Base-by-base conservation (phyloP, 2,329 filamentous ascomycete species). In the Rhynchosporium agropyri region DNA sequence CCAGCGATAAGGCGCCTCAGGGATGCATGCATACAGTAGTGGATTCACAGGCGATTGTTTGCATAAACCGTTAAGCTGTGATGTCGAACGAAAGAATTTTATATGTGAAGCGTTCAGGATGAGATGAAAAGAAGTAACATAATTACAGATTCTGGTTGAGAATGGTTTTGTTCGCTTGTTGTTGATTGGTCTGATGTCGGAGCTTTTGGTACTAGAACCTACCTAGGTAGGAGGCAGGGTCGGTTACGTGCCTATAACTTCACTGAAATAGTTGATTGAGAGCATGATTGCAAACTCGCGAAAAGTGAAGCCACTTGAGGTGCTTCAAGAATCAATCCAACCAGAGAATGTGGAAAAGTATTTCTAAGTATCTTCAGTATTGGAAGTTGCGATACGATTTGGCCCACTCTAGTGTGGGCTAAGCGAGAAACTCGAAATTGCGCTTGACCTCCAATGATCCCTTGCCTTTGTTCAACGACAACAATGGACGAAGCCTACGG, bases 1-100 rank as follows among this genome's bases (percentile, higher is more conserved):
- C 53, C 26, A 61, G 28, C 48, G 60, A 62, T 62, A 58, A 63
- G 29, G 13, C 40, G 33, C 49, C 48, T 54, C 38, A 33, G 36
- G 28, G 10, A 36, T 10, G 33, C 6, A 33, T 12, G 40, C 12
- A 26, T 26, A 46, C 42, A 51, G 26, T 60, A 46, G 58, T 54
- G 58, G 49, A 40, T 48, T 54, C n/a, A 46, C 28, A 40, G 20
- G 40, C 49, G 58, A 38, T 20, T 45, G 42, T 46, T 5, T 38
- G n/a, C 49, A 54, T n/a, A 57, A 10, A 9, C 10, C 40, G 26
- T 12, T 45, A 13, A 7, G n/a, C 15, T 57, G 40, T 45, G 28
- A 20, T 29, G 10, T 57, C 28, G 31, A 55, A 45, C 4, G 40
- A 20, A 38, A 31, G 54, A 8, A 45, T 56, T 43, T 4, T 4